Base-by-base conservation (phyloP, 108 stramenopile species). In the Nitzschia sp. region DNA sequence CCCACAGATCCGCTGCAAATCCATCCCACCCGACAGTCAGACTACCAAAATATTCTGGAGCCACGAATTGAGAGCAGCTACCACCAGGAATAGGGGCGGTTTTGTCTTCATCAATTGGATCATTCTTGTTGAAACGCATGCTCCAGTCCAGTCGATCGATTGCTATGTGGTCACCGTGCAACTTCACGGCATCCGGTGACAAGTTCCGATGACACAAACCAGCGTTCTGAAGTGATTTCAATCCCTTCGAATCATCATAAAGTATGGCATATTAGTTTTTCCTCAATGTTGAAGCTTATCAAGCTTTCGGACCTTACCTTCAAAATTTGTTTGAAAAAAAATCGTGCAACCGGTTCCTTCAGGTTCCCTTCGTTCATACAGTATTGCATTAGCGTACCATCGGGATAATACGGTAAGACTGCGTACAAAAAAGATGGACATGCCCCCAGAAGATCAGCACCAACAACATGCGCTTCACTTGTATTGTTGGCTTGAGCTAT, bases 1-100 rank as follows among this genome's bases (percentile, higher is more conserved):
- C 87, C 94, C 94, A 93, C 21, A 95, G 60, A 68, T 94, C 93
- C 21, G 81, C 85, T 2, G 89, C 75, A 53, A 82, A 87, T 26
- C 89, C 89, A 52, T 95, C 77, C 69, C 69, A 61, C 3, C 23
- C 71, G 13, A 41, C 57, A 11, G 6, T 5, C 3, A 30, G 1
- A 21, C n/a, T 29, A 26, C 59, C 33, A 68, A 91, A 90, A 29
- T 52, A 58, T 25, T 92, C 91, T 0, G 93, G 93, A 16, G 41
- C 88, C 50, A 93, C 82, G 53, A 85, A 90, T 23, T 82, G 80
- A 17, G 53, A 59, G 38, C 53, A 11, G 56, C 83, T 85, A 2
- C 92, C 92, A 55, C 82, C 71, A 5, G 77, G 68, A 57, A 70
- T 66, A 41, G 71, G 71, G n/a, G 29, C 31, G 16, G 70, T 61